Percentiles rank a stretch among this genome's conserved stretches.
phyloP scores from a whole-genome alignment of 352 stramenopile genomes.

The Pythium oligandrum region DNA sequence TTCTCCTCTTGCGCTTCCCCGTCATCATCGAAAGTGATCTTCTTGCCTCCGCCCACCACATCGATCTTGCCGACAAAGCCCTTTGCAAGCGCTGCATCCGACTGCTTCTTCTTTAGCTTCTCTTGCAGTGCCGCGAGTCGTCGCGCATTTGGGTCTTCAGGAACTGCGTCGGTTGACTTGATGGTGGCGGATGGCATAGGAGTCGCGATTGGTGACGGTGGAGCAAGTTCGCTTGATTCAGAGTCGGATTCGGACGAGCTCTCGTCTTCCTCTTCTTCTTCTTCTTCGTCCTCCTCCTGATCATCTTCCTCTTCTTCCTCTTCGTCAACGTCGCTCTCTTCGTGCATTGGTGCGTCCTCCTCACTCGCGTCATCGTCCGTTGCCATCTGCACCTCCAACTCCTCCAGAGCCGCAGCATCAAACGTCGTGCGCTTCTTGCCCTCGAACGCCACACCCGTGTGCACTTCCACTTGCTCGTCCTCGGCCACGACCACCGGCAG shows the following conservation, averaged over 20 bases:
- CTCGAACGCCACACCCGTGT: conserved; percentile 22
- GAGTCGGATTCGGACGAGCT: conserved; percentile 3
- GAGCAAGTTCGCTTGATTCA: conserved; percentile 1
- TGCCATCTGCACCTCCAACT: conserved; percentile 8
- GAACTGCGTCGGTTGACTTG: conserved; percentile 1
- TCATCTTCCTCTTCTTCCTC: conserved; percentile 8
- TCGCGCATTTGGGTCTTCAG: conserved; percentile 32
- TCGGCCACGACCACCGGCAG: background rate
- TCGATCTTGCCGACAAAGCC: conserved; percentile 22
- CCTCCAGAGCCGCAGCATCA: background rate
- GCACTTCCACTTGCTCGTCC: conserved; percentile 8
- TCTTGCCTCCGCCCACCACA: conserved; percentile 38
- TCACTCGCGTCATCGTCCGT: background rate
- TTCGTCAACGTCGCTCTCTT: conserved; percentile 1
- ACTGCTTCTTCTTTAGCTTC: conserved; percentile 21
- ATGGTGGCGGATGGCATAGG: too few relatives aligned
- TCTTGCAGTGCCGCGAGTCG: conserved; percentile 55
- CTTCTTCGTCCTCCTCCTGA: conserved; percentile 10
- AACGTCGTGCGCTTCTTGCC: conserved; percentile 24
- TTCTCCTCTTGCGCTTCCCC: conserved; percentile 35
- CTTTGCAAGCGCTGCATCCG: conserved; percentile 26
- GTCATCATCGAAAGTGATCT: conserved; percentile 75
- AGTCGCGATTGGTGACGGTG: too few relatives aligned
- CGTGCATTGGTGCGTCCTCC: conserved; percentile 4
- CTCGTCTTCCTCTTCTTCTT: conserved; percentile 11